These are phyloP conservation scores for Petunia hybrid DNA, from an alignment of 305 asterid species.

Conservation along the genomic window DNA sequence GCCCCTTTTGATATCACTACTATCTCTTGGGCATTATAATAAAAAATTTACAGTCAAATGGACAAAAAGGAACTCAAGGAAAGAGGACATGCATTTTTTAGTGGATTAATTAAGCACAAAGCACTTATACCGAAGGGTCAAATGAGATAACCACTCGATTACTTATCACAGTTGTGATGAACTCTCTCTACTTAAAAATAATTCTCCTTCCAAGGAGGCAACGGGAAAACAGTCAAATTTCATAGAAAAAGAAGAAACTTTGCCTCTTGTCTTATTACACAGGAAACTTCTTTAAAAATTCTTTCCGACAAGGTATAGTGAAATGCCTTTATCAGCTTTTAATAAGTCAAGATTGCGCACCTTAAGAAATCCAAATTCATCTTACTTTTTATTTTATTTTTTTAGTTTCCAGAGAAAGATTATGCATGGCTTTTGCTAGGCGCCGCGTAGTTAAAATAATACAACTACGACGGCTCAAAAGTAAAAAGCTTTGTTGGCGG, in stretches of 20 bases:
- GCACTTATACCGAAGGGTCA: constrained; percentile 7
- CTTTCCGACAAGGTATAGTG: constrained; percentile 17
- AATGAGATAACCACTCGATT: not conserved
- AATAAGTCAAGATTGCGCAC: constrained; percentile 30
- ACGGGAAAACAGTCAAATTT: not conserved
- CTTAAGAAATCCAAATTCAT: not conserved
- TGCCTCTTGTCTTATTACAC: constrained; percentile 2
- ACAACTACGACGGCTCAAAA: not conserved
- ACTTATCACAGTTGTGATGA: constrained; percentile 17
- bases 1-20: too few species aligned
- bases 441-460: constrained; percentile 14
- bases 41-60: too few species aligned
- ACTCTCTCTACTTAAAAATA: constrained; percentile 1
- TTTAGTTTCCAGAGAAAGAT: not conserved
- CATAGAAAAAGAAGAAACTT: not conserved
- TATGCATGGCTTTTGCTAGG: not conserved
- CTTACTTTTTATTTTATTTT: not conserved
- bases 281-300: not conserved
- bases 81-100: too few species aligned
- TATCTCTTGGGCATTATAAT: too few species aligned
- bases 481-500: not conserved
- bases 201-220: not conserved
- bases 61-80: too few species aligned
- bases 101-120: constrained; percentile 1
- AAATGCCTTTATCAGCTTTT: not conserved